Percentiles rank a stretch among this genome's conserved stretches.
Evolutionary conservation across 2,329 filamentous ascomycete species (phyloP).

Genomic region (Apiospora phragmitis): DNA sequence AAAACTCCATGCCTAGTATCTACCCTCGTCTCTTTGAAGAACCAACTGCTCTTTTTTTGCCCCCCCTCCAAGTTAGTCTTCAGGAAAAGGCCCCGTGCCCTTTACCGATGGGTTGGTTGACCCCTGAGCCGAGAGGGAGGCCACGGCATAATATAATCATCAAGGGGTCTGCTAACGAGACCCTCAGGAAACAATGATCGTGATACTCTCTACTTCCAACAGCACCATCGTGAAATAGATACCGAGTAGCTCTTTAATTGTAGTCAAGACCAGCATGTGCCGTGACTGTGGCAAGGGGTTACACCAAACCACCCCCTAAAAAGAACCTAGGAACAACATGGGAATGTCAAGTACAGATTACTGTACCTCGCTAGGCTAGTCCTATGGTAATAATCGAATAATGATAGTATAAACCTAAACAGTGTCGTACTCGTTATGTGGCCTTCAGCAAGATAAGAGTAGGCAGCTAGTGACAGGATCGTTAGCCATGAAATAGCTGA

Average conservation of each 20-base stretch:
- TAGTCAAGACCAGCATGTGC: not conserved
- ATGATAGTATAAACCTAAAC: too few relatives aligned
- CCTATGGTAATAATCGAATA: too few relatives aligned
- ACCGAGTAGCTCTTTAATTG: not conserved
- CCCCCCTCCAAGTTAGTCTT: not conserved
- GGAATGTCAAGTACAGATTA: too few relatives aligned
- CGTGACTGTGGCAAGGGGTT: not conserved
- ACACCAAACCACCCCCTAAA: not conserved
- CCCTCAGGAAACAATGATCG: not conserved
- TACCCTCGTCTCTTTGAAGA: not conserved
- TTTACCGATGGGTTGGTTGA: not conserved
- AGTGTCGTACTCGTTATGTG: too few relatives aligned
- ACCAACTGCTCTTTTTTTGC: not conserved
- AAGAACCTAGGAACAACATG: too few relatives aligned
- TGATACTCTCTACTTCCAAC: not conserved
- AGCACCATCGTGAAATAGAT: not conserved
- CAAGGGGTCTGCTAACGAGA: not conserved
- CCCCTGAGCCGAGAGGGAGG: not conserved
- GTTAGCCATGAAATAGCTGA: too few relatives aligned
- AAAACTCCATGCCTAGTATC: not conserved
- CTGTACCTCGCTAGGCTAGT: too few relatives aligned
- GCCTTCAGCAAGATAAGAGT: too few relatives aligned
- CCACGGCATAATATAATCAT: not conserved
- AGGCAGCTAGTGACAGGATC: too few relatives aligned
- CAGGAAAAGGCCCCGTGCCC: not conserved